Percentiles rank a stretch among this genome's conserved stretches.
phyloP scores from a whole-genome alignment of 2,329 filamentous ascomycete genomes.

The Rutstroemia sydowiana region DNA sequence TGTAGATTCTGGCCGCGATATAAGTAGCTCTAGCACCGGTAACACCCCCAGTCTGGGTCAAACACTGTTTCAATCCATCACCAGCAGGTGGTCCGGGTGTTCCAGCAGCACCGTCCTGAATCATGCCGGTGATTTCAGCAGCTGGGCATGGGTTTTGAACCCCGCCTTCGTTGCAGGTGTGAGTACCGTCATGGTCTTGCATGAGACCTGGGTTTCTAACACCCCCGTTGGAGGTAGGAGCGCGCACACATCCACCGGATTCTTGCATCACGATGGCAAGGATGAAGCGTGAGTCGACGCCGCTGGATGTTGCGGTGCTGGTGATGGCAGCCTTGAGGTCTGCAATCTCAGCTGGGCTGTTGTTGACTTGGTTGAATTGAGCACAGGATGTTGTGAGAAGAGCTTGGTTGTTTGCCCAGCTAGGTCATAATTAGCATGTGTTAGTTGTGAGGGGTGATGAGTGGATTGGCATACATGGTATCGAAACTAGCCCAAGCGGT shows the following conservation, averaged over 20 bases:
- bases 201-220: constrained; percentile 22
- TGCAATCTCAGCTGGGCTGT: not conserved
- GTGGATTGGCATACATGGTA: not conserved
- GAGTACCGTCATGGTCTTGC: constrained; percentile 19
- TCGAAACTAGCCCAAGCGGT: not conserved
- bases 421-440: not conserved
- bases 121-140: constrained; percentile 16
- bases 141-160: constrained; percentile 7
- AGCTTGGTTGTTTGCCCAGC: constrained; percentile 4
- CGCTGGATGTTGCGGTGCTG: not conserved
- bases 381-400: constrained; percentile 1
- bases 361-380: constrained; percentile 1
- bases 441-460: no score
- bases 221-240: constrained; percentile 7
- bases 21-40: constrained; percentile 25
- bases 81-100: constrained; percentile 24
- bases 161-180: constrained; percentile 14
- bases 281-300: constrained; percentile 22
- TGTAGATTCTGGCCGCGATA: constrained; percentile 35
- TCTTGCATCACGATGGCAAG: constrained; percentile 33
- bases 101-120: constrained; percentile 26
- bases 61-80: constrained; percentile 10
- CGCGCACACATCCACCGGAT: constrained; percentile 24
- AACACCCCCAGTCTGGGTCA: constrained; percentile 11
- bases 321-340: not conserved